A percentile compares a stretch with the other conserved stretches of the same genome.
Evolutionary conservation across 1,139 yeast genomes (phyloP).

Genomic region (Kodamaea alishanica): DNA sequence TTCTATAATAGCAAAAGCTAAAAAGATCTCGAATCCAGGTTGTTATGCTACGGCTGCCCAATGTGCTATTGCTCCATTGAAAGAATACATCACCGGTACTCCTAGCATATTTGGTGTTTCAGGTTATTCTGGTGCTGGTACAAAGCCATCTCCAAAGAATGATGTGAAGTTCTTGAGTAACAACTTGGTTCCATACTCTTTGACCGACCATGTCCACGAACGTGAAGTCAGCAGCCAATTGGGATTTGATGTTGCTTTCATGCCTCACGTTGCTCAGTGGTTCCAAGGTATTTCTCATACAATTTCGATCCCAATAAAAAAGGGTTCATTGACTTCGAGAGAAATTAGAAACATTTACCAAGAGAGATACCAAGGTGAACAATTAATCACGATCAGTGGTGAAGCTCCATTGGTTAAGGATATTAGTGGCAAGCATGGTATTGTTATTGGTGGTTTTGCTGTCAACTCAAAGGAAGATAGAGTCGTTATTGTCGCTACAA

Average conservation of each 20-base stretch:
- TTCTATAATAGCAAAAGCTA: constrained; percentile 62
- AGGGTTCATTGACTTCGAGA: constrained; percentile 66
- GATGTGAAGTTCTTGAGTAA: constrained; percentile 69
- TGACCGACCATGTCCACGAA: constrained; percentile 96
- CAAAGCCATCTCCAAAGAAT: constrained; percentile 96
- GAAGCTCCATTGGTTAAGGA: constrained; percentile 92
- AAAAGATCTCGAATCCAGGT: constrained; percentile 92
- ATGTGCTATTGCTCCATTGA: constrained; percentile 82
- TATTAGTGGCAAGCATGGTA: constrained; percentile 91
- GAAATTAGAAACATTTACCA: constrained; percentile 83
- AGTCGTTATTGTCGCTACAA: constrained; percentile 90
- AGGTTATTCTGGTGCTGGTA: constrained; percentile 98
- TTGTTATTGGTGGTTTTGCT: constrained; percentile 92
- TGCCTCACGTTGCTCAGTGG: constrained; percentile 99
- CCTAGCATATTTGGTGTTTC: constrained; percentile 94
- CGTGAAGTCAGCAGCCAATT: constrained; percentile 81
- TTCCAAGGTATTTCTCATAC: constrained; percentile 97
- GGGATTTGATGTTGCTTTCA: constrained; percentile 77
- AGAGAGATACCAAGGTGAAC: constrained; percentile 85
- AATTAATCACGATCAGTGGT: constrained; percentile 76
- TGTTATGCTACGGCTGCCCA: constrained; percentile 99
- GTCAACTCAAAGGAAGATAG: constrained; percentile 85
- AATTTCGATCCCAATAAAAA: constrained; percentile 79
- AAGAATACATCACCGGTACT: constrained; percentile 56
- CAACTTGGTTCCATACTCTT: constrained; percentile 89